Base-by-base conservation (phyloP, 805 yeast species). In the Danielia oregonensis region DNA sequence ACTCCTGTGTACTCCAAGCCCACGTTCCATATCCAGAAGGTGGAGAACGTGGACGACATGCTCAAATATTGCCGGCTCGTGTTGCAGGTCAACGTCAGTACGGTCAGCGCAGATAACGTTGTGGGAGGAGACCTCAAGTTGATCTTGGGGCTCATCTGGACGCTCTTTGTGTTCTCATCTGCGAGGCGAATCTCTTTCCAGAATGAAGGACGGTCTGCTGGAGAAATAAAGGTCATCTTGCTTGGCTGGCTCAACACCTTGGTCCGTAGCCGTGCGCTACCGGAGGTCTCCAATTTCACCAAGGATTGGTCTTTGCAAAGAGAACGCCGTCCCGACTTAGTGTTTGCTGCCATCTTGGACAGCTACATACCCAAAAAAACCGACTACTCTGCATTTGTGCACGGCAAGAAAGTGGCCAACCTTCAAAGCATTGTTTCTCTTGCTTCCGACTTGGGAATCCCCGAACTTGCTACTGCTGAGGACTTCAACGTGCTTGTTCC, bases 171-270 rank as follows among this genome's bases (percentile, higher is more conserved):
- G 29, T 65, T 63, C 40, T 61, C 63, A 36, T 61, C 74, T 4
- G 39, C 64, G n/a, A 45, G 31, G 29, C 42, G 55, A 27, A 31
- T 49, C 22, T 22, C 52, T 7, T 21, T 42, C 32, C 37, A 44
- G 15, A 51, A 49, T 28, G 61, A 50, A 16, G 43, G 51, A 29
- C 42, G 43, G 29, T 57, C 66, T 14, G 46, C 57, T 24, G 30
- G 43, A n/a, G 55, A 63, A 37, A 54, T 66, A 24, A 65, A 61
- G 40, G 11, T 38, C 13, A 50, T 59, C 16, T 42, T 66, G 29
- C 49, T 74, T 30, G 47, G 64, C 8, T 79, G 86, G 86, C 65
- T 81, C 37, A 78, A 76, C 46, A 37, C 33, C 26, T 42, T 55
- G 6, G 35, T 49, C 14, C 42, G 45, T 30, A 42, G 47, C 25